phyloP scores from a whole-genome alignment of 352 stramenopile species.

The Globisporangium camurandrum region DNA sequence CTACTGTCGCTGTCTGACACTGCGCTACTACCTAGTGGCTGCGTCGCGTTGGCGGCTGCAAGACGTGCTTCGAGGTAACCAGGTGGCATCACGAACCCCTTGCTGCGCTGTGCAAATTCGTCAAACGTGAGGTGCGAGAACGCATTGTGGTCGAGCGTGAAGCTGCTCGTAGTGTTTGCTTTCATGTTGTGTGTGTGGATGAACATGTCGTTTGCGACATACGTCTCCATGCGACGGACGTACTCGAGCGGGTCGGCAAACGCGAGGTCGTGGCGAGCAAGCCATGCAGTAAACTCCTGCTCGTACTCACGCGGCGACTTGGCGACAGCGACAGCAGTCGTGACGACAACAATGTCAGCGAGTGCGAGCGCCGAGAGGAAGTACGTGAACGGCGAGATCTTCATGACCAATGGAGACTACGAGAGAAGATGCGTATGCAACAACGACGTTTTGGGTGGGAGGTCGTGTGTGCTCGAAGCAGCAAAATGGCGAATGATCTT shows the following conservation, averaged over 20 bases:
- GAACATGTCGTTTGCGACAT: constrained; percentile 22
- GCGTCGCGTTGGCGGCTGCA: background rate
- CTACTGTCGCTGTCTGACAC: background rate
- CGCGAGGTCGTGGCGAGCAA: constrained; percentile 6
- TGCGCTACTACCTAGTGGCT: background rate
- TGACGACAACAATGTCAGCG: too few species aligned
- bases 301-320: constrained; percentile 16
- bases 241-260: constrained; percentile 17
- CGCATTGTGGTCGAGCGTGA: constrained; percentile 25
- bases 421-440: background rate
- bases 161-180: constrained; percentile 8
- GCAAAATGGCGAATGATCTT: background rate
- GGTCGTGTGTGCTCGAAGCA: background rate
- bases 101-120: constrained; percentile 16
- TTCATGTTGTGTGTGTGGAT: constrained; percentile 18
- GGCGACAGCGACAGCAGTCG: too few species aligned
- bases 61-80: constrained; percentile 13
- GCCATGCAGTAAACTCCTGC: constrained; percentile 17
- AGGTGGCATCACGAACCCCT: constrained; percentile 13
- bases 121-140: constrained; percentile 25
- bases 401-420: background rate
- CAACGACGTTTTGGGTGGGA: too few species aligned
- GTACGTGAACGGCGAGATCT: constrained; percentile 8
- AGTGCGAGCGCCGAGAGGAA: constrained; percentile 3
- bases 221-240: constrained; percentile 14